These are phyloP conservation scores for Colletotrichum tropicale DNA, from an alignment of 2,329 filamentous ascomycete genomes.

Conservation along the genomic window DNA sequence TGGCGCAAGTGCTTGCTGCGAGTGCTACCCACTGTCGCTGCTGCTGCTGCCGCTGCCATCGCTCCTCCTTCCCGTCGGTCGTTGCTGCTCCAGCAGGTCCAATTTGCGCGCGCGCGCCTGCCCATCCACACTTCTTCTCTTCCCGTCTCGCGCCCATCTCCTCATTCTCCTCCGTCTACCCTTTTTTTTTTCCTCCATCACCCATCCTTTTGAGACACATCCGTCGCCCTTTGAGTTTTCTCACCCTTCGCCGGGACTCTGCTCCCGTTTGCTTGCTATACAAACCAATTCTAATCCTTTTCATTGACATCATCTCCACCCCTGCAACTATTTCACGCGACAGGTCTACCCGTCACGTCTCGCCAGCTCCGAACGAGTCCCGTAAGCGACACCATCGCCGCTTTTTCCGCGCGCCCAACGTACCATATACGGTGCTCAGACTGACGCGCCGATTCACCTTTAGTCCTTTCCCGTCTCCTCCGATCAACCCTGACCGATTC, in stretches of 20 bases:
- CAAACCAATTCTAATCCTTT: constrained; percentile 12
- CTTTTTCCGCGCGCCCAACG: background rate
- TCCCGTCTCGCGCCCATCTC: background rate
- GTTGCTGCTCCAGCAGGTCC: background rate
- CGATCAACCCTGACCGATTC: background rate
- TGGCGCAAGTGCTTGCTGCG: background rate
- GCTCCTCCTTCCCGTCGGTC: background rate
- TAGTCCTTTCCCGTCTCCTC: background rate
- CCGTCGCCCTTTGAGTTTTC: constrained; percentile 1
- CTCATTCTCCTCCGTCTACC: background rate
- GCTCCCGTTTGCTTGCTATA: background rate
- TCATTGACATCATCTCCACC: background rate
- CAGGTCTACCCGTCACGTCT: constrained; percentile 6
- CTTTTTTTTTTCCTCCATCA: background rate
- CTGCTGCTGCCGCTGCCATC: background rate
- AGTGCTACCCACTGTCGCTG: background rate
- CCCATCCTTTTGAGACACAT: constrained; percentile 5
- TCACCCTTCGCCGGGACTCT: background rate
- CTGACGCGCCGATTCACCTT: constrained; percentile 4
- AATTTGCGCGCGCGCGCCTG: constrained; percentile 6
- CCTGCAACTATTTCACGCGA: constrained; percentile 6
- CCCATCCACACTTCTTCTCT: background rate
- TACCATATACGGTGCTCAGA: background rate
- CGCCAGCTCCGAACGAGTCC: background rate
- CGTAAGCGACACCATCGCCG: constrained; percentile 11